These are phyloP conservation scores for Coprinopsis strossmayeri DNA, from an alignment of 768 basidiomycete genomes.

Conservation along the genomic window DNA sequence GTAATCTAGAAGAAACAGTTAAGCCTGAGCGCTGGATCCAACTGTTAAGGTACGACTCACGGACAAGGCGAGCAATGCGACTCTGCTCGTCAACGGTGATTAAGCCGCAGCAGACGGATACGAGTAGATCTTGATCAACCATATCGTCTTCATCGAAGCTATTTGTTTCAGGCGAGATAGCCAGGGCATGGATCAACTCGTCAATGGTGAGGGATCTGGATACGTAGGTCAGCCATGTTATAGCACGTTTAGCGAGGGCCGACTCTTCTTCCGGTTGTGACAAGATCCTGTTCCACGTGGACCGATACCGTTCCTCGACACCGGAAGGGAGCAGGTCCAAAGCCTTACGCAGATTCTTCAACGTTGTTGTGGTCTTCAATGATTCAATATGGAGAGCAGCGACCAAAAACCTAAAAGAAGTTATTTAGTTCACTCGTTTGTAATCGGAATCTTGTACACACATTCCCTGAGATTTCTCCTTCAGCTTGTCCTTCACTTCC, in stretches of 20 bases:
- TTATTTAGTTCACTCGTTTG: too few species aligned
- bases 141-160: background rate
- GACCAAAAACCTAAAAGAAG: background rate
- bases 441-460: too few species aligned
- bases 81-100: background rate
- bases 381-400: background rate
- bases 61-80: background rate
- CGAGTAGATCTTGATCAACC: background rate
- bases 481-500: background rate
- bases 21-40: background rate
- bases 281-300: background rate
- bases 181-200: background rate
- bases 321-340: background rate
- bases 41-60: background rate
- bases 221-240: conserved; percentile 1
- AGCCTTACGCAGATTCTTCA: background rate
- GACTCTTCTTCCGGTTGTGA: background rate
- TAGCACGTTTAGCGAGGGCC: background rate
- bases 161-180: background rate
- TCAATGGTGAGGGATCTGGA: background rate
- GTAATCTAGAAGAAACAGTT: conserved; percentile 2
- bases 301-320: background rate
- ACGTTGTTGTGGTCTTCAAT: background rate
- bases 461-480: conserved; percentile 2
- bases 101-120: conserved; percentile 2